phyloP scores from a whole-genome alignment of 768 basidiomycete genomes.

The Tricholoma hemisulphureum region DNA sequence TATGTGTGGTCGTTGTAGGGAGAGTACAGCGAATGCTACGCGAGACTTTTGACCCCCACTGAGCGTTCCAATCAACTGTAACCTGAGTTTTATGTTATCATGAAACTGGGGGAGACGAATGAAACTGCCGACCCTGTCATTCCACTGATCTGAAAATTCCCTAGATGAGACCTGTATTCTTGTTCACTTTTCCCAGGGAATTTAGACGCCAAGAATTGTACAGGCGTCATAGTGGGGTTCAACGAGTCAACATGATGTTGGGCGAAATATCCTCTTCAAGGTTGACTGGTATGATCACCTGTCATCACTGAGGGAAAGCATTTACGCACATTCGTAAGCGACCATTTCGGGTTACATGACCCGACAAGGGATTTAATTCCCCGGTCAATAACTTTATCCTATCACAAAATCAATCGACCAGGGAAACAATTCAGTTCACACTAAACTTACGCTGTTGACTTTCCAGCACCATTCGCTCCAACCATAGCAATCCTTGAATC shows the following conservation, averaged over 20 bases:
- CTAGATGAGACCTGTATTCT: slow-evolving; percentile 92
- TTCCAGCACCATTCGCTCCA: slow-evolving; percentile 94
- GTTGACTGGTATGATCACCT: slow-evolving; percentile 1
- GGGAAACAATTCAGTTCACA: background rate
- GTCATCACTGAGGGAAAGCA: background rate
- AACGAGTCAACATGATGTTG: slow-evolving; percentile 95
- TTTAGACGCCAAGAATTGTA: slow-evolving; percentile 86
- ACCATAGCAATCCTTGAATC: slow-evolving; percentile 95
- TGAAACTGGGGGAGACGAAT: background rate
- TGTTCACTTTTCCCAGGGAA: slow-evolving; percentile 96
- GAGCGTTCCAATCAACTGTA: slow-evolving; percentile 88
- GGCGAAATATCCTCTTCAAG: slow-evolving; percentile 80
- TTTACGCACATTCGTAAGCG: slow-evolving; percentile 76
- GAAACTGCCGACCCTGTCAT: slow-evolving; percentile 71
- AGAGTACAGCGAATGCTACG: slow-evolving; percentile 87
- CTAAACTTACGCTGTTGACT: slow-evolving; percentile 79
- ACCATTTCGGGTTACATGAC: slow-evolving; percentile 88
- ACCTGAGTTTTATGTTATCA: slow-evolving; percentile 32
- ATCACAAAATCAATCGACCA: slow-evolving; percentile 9
- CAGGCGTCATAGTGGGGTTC: slow-evolving; percentile 80
- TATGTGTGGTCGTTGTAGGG: slow-evolving; percentile 87
- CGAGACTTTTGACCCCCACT: slow-evolving; percentile 96
- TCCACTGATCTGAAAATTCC: slow-evolving; percentile 96
- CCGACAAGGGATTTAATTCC: slow-evolving; percentile 69
- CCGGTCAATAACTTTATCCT: slow-evolving; percentile 93